Evolutionary conservation across 768 basidiomycete species (phyloP).

Genomic region (Wakefieldia striispora): DNA sequence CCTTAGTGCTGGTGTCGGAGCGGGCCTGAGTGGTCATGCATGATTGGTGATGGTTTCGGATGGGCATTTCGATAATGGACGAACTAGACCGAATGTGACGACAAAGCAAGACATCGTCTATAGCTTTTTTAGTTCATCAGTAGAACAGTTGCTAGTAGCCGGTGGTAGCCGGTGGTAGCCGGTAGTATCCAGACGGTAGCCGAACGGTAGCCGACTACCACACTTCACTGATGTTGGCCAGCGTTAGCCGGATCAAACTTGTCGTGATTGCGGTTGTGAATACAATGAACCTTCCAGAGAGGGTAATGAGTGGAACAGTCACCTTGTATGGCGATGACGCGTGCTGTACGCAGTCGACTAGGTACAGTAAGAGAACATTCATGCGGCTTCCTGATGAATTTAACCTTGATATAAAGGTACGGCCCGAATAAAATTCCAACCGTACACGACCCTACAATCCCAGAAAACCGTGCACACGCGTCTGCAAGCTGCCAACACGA

Average conservation of each 20-base stretch:
- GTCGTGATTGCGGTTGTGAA: constrained; percentile 97
- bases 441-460: constrained; percentile 78
- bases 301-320: constrained; percentile 88
- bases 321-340: no score
- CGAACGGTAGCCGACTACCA: no score
- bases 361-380: constrained; percentile 52
- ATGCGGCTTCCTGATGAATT: not conserved
- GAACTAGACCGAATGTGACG: constrained; percentile 94
- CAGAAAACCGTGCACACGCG: constrained; percentile 85
- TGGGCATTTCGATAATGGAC: constrained; percentile 60
- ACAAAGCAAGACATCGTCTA: constrained; percentile 98
- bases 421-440: constrained; percentile 88
- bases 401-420: constrained; percentile 52
- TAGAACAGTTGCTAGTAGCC: no score
- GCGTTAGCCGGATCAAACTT: constrained; percentile 84
- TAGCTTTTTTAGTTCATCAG: constrained; percentile 99
- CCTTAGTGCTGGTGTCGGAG: constrained; percentile 62
- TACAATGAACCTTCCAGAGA: constrained; percentile 96
- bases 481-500: constrained; percentile 58
- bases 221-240: no score
- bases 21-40: constrained; percentile 81
- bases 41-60: constrained; percentile 53
- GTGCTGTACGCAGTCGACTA: constrained; percentile 88
- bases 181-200: no score
- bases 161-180: no score